Evolutionary conservation across 1,284 basidiomycete genomes (phyloP), one percentile per base, ranked within the genome.

Genomic region (Inonotus hispidus): DNA sequence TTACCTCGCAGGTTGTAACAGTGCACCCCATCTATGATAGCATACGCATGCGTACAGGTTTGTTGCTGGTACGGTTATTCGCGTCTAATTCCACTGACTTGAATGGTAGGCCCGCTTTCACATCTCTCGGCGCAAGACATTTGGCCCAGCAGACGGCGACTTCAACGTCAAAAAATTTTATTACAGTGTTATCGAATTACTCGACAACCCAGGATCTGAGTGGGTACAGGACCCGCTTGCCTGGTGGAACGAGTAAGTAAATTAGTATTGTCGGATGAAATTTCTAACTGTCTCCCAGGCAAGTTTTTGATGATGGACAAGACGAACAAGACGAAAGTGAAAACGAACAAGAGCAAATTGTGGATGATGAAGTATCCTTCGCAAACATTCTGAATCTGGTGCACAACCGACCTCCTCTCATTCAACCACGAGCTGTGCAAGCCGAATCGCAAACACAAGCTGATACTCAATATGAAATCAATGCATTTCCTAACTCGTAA

Each of bases 21-120:
- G 56, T 25, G 50, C 43, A 58, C 56, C 5, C 56, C 56, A 4
- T n/a, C 3, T 8, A 49, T 49, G 56, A 58, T 58, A 29, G 56
- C 56, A 23, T 58, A 58, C 19, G 39, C 56, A 1, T 23, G 21
- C 4, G 21, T 45, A 1, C 56, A 58, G 27, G 56, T 58, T 27
- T 11, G 7, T 29, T 21, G 1, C 6, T 37, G 21, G n/a, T 21
- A 25, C 21, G 6, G 23, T 50, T 25, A 32, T 25, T 23, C 23
- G 2, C 4, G 4, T 50, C 23, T 4, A 7, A 6, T 50, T 50
- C 4, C 21, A 6, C 47, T 50, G 13, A 16, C 19, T 32, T 32
- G 8, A 32, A 8, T 32, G 32, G 32, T 8, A 32, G 32, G 32
- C 32, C 8, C 32, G 32, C 4, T 32, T 32, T 32, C 32, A 32